phyloP scores from a whole-genome alignment of 257 asterid genomes.

The Plantago major region DNA sequence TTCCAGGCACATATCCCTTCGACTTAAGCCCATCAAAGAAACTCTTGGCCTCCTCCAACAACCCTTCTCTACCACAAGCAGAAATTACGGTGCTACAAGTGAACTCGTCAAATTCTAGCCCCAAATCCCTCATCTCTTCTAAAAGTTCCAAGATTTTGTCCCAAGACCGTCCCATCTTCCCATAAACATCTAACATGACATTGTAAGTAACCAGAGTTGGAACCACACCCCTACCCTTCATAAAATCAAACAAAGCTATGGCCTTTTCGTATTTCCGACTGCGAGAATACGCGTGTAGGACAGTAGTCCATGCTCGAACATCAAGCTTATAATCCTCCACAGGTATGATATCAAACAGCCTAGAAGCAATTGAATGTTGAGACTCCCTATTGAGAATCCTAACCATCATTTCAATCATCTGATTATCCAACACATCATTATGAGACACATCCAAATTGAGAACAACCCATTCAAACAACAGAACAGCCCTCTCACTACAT shows the following conservation, averaged over 20 bases:
- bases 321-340: conserved; percentile 53
- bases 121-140: conserved; percentile 64
- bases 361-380: conserved; percentile 61
- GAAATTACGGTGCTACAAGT: conserved; percentile 95
- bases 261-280: conserved; percentile 84
- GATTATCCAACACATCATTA: conserved; percentile 57
- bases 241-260: conserved; percentile 54
- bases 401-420: conserved; percentile 74
- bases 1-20: conserved; percentile 72
- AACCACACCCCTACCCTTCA: conserved; percentile 49
- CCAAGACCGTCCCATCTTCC: conserved; percentile 86
- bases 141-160: conserved; percentile 57
- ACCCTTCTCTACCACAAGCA: conserved; percentile 91
- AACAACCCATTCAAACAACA: conserved; percentile 88
- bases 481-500: conserved; percentile 54
- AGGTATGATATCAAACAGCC: conserved; percentile 73
- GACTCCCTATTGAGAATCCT: conserved; percentile 89
- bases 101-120: conserved; percentile 83
- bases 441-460: conserved; percentile 33
- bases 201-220: conserved; percentile 84
- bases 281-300: conserved; percentile 77
- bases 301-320: conserved; percentile 80
- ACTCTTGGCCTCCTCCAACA: conserved; percentile 76
- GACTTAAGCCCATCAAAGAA: conserved; percentile 67
- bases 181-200: conserved; percentile 92